Percentiles rank a stretch among this genome's conserved stretches.
Conservation (phyloP, 371 early-diverging fungal species). For the Rhizopus delemar region DNA sequence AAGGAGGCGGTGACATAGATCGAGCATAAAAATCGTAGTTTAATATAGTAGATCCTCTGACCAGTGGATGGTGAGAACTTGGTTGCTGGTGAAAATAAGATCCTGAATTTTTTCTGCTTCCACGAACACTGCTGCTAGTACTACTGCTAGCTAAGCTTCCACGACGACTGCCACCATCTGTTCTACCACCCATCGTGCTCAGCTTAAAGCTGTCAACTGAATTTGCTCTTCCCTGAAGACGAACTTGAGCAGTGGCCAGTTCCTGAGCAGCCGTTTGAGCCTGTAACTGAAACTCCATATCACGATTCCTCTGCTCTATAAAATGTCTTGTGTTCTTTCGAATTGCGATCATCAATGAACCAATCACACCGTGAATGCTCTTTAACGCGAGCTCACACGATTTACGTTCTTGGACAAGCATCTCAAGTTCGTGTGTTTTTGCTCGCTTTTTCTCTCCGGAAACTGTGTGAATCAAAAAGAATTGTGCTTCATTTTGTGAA, state of each 20-base stretch:
- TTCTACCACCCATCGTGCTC: constrained; percentile 16
- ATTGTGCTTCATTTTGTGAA: constrained; percentile 38
- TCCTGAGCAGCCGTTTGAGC: constrained; percentile 33
- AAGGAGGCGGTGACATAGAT: background rate
- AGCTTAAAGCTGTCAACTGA: constrained; percentile 5
- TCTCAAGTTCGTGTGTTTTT: constrained; percentile 32
- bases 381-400: constrained; percentile 26
- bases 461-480: constrained; percentile 40
- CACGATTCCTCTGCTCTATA: constrained; percentile 23
- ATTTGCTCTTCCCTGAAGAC: constrained; percentile 20
- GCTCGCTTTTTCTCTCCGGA: constrained; percentile 26
- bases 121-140: constrained; percentile 14
- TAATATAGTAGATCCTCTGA: background rate
- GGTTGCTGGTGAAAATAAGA: background rate
- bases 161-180: constrained; percentile 8
- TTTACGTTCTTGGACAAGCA: constrained; percentile 34
- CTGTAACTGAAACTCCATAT: constrained; percentile 25
- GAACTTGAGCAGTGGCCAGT: constrained; percentile 32
- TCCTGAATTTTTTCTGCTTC: background rate
- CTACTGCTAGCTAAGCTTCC: constrained; percentile 18
- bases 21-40: constrained; percentile 1
- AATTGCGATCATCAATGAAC: constrained; percentile 24
- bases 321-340: constrained; percentile 27
- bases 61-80: background rate
- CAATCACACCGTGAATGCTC: constrained; percentile 31